Evolutionary conservation across 2,329 filamentous ascomycete species (phyloP), one percentile per base, ranked within the genome.

Genomic region (Harringtonia aguacate): DNA sequence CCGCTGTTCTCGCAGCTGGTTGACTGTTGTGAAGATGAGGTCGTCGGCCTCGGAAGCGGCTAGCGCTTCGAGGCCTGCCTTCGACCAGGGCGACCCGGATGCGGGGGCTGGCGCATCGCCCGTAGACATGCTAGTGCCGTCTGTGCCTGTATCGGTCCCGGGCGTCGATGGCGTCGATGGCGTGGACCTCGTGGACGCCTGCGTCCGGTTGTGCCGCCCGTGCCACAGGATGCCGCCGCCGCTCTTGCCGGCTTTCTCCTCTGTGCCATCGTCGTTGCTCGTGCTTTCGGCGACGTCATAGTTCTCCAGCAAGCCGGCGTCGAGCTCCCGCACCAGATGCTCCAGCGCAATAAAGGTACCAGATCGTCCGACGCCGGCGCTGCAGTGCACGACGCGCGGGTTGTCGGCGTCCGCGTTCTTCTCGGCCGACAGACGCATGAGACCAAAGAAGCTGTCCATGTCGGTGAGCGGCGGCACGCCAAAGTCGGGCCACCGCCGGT

Each of bases 341-440:
- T 97, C 92, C n/a, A 98, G 74, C 2, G 87, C 84, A 55, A 98
- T 95, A 58, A 97, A 98, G 0, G 92, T 97, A 29, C 92, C 92
- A 8, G 86, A 94, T 44, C 92, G 79, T 13, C 92, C 92, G 14
- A 98, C 90, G 33, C 92, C 92, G 8, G 92, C 92, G 57, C 86
- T 94, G 67, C 85, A 89, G 62, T 89, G 84, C 12, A 88, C 75
- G 47, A 97, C 81, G 44, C 90, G 81, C 5, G 90, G 86, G 55
- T 84, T 88, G 20, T 69, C 61, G 8, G 68, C 65, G 8, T 65
- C 65, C 1, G 66, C 64, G 30, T 73, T 75, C 58, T 73, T 75
- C 49, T 75, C 66, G 20, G 74, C 70, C 2, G 83, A 86, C 3
- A 87, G 68, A 9, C 70, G 67, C 69, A 89, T 80, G 8, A 89